Evolutionary conservation across 495 filamentous ascomycete species (phyloP).

Genomic region (Trichocladium uniseriatum): DNA sequence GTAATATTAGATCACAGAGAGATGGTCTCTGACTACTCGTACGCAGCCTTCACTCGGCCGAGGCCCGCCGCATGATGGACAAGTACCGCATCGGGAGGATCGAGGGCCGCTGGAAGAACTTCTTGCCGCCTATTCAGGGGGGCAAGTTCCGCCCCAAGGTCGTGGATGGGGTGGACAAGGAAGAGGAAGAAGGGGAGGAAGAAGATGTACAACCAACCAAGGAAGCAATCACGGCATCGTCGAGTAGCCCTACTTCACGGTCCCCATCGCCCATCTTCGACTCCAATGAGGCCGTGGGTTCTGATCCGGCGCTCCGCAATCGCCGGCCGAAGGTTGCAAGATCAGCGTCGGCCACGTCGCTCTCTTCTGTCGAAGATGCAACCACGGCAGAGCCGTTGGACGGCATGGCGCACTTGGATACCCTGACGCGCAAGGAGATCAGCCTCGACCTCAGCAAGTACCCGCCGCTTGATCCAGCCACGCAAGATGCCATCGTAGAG

Average conservation of each 20-base stretch:
- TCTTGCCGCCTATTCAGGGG: conserved; percentile 86
- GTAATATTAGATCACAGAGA: background rate
- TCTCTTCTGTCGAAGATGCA: conserved; percentile 34
- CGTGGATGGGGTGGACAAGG: conserved; percentile 26
- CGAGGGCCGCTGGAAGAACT: conserved; percentile 78
- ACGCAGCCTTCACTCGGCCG: conserved; percentile 68
- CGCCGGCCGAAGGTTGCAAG: conserved; percentile 13
- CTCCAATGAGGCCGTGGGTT: conserved; percentile 24
- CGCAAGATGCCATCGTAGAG: conserved; percentile 67
- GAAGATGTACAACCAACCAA: conserved; percentile 26
- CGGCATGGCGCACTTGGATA: conserved; percentile 58
- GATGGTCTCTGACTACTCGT: background rate
- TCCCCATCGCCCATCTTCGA: conserved; percentile 63
- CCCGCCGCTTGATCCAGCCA: conserved; percentile 62
- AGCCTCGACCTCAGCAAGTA: conserved; percentile 71
- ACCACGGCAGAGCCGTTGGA: conserved; percentile 21
- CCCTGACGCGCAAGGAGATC: conserved; percentile 64
- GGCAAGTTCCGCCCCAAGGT: conserved; percentile 58
- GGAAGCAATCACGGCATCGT: conserved; percentile 13
- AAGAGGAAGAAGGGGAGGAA: conserved; percentile 32
- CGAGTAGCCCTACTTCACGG: conserved; percentile 39
- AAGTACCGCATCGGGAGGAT: conserved; percentile 77
- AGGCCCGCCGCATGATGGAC: conserved; percentile 68
- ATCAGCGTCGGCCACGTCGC: conserved; percentile 32
- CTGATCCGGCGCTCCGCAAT: conserved; percentile 15